A percentile compares a stretch with the other conserved stretches of the same genome.
These are phyloP conservation scores for Rhodotorula sphaerocarpa DNA, from an alignment of 768 basidiomycete species.

Conservation along the genomic window DNA sequence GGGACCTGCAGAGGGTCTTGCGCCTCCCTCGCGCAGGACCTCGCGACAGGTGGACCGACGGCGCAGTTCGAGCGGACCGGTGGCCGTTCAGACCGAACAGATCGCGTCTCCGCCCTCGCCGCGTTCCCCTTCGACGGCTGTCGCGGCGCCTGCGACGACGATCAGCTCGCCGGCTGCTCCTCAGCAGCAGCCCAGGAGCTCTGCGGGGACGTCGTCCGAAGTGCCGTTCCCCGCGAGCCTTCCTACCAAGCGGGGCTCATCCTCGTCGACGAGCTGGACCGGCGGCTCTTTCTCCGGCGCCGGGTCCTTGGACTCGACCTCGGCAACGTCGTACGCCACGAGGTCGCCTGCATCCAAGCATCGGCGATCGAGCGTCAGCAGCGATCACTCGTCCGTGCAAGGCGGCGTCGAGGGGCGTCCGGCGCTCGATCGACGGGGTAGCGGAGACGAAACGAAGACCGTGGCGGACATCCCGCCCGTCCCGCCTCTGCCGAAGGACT, in stretches of 20 bases:
- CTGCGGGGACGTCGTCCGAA: too few species aligned
- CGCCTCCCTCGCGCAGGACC: neutral
- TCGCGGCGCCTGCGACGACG: too few species aligned
- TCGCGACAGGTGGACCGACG: conserved; percentile 14
- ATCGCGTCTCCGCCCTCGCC: too few species aligned
- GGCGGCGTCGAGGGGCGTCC: conserved; percentile 55
- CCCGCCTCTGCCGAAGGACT: conserved; percentile 82
- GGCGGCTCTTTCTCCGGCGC: conserved; percentile 54
- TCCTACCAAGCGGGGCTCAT: conserved; percentile 66
- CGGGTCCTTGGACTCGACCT: conserved; percentile 78
- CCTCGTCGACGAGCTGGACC: conserved; percentile 77
- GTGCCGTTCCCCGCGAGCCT: conserved; percentile 17
- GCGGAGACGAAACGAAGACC: conserved; percentile 47
- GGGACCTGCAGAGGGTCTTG: too few species aligned
- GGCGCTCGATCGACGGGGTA: conserved; percentile 56
- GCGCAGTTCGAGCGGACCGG: conserved; percentile 1
- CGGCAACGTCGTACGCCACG: conserved; percentile 64
- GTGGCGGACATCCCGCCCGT: conserved; percentile 76
- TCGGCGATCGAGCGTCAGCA: conserved; percentile 72
- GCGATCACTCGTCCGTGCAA: conserved; percentile 69
- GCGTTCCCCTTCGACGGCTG: too few species aligned
- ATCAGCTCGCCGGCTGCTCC: too few species aligned
- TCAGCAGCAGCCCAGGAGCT: too few species aligned
- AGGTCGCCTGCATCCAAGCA: conserved; percentile 63
- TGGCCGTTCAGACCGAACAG: neutral